Base-by-base conservation (phyloP, 2,329 filamentous ascomycete genomes). In the Fulvia fulva region DNA sequence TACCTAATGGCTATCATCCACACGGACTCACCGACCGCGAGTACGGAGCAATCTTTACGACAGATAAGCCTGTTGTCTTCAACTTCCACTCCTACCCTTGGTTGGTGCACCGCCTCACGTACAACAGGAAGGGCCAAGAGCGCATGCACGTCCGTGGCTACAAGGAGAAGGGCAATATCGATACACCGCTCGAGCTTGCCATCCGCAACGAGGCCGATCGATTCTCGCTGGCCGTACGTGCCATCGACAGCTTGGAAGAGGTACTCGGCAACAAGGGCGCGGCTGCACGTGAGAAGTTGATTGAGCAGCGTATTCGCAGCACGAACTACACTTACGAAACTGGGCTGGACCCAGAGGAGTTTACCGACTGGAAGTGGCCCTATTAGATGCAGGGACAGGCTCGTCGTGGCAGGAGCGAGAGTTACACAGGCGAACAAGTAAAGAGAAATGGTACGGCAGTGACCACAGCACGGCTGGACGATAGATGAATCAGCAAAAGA, bases 31-130 rank as follows among this genome's bases (percentile, higher is more conserved):
- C 78, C 0, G 84, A 89, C 65, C 63, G 67, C 19, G 86, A 90
- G 70, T 92, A 86, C 83, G 74, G 74, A 14, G 78, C 86, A 41
- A 76, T 91, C 63, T 92, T 92, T 79, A 91, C 88, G 0, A 78
- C 80, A 16, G 78, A 90, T 76, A 86, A 81, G 64, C 89, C 88
- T 22, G 78, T 90, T 70, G 85, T 91, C 70, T 91, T 92, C 80
- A 91, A 91, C 77, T 92, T 91, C 83, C 89, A 92, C 77, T 87
- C 84, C 30, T 91, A 92, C 76, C 88, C 89, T 8, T 91, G 87
- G 87, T 79, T 92, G 67, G 83, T 92, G 53, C 88, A 91, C 76
- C 81, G 88, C 52, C 75, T 92, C 65, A 88, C 87, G 0, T 91
- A 91, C 76, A 87, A 88, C 76, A 84, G 88, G 0, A 86, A 85